These are phyloP conservation scores for Candida nanaspora DNA, from an alignment of 805 yeast species.

Conservation along the genomic window DNA sequence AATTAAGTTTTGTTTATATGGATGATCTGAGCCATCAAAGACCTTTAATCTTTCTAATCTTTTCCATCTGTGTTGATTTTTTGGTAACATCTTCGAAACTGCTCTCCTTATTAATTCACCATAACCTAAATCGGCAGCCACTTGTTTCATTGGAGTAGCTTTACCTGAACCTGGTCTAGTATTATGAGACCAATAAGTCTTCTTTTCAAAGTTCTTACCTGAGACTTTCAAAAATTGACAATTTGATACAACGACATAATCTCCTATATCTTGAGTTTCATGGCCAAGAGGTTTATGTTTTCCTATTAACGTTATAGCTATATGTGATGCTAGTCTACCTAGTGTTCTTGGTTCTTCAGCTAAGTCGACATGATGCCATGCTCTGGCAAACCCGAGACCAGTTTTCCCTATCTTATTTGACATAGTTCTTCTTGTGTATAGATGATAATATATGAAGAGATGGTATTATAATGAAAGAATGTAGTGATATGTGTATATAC, in stretches of 20 bases:
- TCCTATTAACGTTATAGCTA: conserved; percentile 88
- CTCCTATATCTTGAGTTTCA: conserved; percentile 81
- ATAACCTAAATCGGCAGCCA: conserved; percentile 74
- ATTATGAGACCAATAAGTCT: conserved; percentile 84
- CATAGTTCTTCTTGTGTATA: too few species aligned
- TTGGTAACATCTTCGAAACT: conserved; percentile 94
- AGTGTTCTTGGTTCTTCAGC: conserved; percentile 78
- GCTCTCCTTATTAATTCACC: conserved; percentile 83
- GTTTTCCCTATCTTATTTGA: conserved; percentile 40
- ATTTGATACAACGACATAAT: conserved; percentile 94
- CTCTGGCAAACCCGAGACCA: conserved; percentile 51
- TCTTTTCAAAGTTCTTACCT: conserved; percentile 76
- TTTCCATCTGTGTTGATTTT: conserved; percentile 70
- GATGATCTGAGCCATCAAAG: conserved; percentile 83
- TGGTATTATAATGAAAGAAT: too few species aligned
- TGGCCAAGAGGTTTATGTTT: conserved; percentile 92
- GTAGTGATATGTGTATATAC: too few species aligned
- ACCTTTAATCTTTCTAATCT: conserved; percentile 82
- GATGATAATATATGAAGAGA: too few species aligned
- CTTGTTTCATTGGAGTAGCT: conserved; percentile 70
- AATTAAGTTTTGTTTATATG: conserved; percentile 73
- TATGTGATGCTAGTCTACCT: conserved; percentile 87
- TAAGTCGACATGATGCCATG: conserved; percentile 95
- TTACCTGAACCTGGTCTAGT: conserved; percentile 86
- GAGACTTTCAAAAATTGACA: conserved; percentile 76